Evolutionary conservation across 441 rosid species (phyloP).

Genomic region (Pelargonium citronellum): DNA sequence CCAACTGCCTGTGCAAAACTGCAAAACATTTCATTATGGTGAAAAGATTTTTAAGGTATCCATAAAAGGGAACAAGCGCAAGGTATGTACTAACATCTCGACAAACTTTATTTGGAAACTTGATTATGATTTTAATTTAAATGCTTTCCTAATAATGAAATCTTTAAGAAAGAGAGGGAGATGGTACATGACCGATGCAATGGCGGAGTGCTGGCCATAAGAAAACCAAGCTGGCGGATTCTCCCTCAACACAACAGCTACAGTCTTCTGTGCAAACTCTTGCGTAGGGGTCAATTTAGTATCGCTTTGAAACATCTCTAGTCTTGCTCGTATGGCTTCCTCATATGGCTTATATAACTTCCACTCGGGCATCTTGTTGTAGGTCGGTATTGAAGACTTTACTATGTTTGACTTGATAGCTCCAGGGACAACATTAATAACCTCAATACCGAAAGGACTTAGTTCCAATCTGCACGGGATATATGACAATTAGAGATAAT

Average conservation of each 20-base stretch:
- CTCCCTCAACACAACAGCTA: constrained; percentile 47
- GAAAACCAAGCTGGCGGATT: constrained; percentile 76
- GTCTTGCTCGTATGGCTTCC: constrained; percentile 51
- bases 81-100: too few relatives aligned
- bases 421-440: constrained; percentile 70
- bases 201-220: constrained; percentile 46
- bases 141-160: constrained; percentile 32
- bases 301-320: constrained; percentile 46
- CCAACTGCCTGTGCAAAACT: too few relatives aligned
- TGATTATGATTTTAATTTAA: constrained; percentile 25
- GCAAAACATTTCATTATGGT: too few relatives aligned
- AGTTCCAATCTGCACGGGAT: constrained; percentile 60
- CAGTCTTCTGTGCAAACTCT: constrained; percentile 62
- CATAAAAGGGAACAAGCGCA: too few relatives aligned
- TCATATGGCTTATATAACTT: constrained; percentile 65
- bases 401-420: constrained; percentile 69
- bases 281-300: constrained; percentile 55
- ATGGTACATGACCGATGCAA: constrained; percentile 46
- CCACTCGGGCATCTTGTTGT: constrained; percentile 65
- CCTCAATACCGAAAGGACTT: constrained; percentile 67
- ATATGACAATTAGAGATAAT: background rate
- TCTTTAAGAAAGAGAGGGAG: constrained; percentile 53
- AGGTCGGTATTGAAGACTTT: constrained; percentile 43
- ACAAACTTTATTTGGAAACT: too few relatives aligned
- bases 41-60: too few relatives aligned